Evolutionary conservation across 169 alveolate genomes (phyloP).

Genomic region (Plasmodium adleri): DNA sequence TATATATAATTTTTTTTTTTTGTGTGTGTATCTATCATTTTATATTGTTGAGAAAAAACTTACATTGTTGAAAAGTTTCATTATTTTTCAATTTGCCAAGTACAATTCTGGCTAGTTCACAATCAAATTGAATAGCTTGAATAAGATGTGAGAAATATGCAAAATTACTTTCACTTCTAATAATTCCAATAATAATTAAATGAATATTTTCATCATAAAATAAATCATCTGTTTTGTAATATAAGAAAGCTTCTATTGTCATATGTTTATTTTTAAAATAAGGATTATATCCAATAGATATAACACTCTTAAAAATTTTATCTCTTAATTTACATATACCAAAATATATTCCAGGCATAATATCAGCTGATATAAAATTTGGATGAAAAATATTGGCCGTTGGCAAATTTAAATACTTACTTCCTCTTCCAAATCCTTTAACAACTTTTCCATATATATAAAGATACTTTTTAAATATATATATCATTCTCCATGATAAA

Average conservation of each 20-base stretch:
- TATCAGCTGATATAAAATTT: conserved; percentile 44
- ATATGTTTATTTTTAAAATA: conserved; percentile 67
- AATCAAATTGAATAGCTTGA: conserved; percentile 75
- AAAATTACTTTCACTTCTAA: conserved; percentile 72
- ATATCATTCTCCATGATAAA: conserved; percentile 69
- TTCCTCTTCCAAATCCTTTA: conserved; percentile 74
- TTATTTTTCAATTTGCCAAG: conserved; percentile 28
- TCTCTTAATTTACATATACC: conserved; percentile 49
- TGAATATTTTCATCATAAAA: conserved; percentile 66
- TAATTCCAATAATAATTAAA: conserved; percentile 53
- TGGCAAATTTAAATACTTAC: conserved; percentile 66
- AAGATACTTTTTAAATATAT: conserved; percentile 53
- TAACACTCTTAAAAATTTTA: conserved; percentile 64
- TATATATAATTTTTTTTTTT: neutral
- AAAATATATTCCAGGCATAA: conserved; percentile 75
- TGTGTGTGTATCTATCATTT: neutral
- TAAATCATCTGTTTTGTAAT: conserved; percentile 37
- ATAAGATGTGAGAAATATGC: conserved; percentile 55
- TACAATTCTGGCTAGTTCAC: conserved; percentile 62
- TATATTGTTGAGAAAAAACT: conserved; percentile 27
- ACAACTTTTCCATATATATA: conserved; percentile 65
- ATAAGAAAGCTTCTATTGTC: conserved; percentile 65
- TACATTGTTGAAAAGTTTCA: conserved; percentile 24
- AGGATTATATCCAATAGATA: conserved; percentile 74
- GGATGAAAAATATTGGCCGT: conserved; percentile 63